Evolutionary conservation across 352 stramenopile genomes (phyloP).

Genomic region (Globisporangium splendens): DNA sequence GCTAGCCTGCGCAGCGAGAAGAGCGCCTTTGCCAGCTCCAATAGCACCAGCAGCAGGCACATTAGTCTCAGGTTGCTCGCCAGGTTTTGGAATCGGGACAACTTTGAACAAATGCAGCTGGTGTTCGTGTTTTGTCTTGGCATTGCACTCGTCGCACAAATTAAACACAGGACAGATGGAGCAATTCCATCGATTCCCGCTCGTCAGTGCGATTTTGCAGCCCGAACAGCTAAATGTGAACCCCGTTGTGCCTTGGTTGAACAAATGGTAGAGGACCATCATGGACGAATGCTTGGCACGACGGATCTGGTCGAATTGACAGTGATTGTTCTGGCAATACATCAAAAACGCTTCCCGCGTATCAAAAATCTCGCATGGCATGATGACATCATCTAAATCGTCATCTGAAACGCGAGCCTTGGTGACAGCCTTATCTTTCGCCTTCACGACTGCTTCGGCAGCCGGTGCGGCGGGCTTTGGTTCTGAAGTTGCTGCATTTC

Average conservation of each 20-base stretch:
- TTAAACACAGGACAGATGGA: conserved; percentile 95
- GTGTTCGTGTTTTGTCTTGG: conserved; percentile 91
- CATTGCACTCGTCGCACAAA: conserved; percentile 92
- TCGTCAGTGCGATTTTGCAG: conserved; percentile 94
- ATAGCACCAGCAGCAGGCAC: conserved; percentile 4
- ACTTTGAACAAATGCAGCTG: conserved; percentile 93
- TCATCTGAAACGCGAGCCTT: conserved; percentile 26
- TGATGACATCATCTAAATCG: conserved; percentile 90
- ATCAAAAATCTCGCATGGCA: conserved; percentile 97
- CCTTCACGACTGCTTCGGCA: conserved; percentile 3
- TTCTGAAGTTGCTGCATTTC: neutral
- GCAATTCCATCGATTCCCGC: conserved; percentile 94
- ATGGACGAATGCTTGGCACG: conserved; percentile 83
- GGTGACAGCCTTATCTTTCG: conserved; percentile 14
- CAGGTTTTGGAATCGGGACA: conserved; percentile 72
- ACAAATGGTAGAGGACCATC: conserved; percentile 86
- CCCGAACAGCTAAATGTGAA: conserved; percentile 96
- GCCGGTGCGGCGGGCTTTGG: neutral
- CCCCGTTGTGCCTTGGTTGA: conserved; percentile 94
- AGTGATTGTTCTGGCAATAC: conserved; percentile 89
- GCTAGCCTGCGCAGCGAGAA: neutral
- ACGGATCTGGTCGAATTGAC: conserved; percentile 77
- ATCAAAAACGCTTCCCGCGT: conserved; percentile 89
- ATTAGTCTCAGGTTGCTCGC: conserved; percentile 30
- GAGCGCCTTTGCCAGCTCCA: conserved; percentile 17